Evolutionary conservation across 768 basidiomycete genomes (phyloP).

Genomic region (Lyophyllum semitale): DNA sequence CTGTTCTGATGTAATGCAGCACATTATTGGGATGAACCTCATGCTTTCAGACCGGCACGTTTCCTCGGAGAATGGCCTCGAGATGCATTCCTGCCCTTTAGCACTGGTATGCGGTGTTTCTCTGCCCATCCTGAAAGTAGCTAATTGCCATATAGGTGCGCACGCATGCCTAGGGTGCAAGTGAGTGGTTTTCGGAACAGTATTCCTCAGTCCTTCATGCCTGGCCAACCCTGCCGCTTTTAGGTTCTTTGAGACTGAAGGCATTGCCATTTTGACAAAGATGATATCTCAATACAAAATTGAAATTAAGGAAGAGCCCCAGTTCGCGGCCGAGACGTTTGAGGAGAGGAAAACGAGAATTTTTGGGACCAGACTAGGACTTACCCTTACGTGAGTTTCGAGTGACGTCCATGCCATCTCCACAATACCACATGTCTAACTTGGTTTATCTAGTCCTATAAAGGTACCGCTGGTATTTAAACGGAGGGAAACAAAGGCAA

Average conservation of each 20-base stretch:
- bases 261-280: constrained; percentile 50
- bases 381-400: constrained; percentile 48
- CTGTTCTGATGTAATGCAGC: constrained; percentile 31
- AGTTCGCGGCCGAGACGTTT: constrained; percentile 47
- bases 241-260: constrained; percentile 55
- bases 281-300: constrained; percentile 48
- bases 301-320: constrained; percentile 50
- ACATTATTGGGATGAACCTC: constrained; percentile 56
- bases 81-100: constrained; percentile 58
- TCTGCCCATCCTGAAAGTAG: not conserved
- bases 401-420: not conserved
- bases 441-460: constrained; percentile 27
- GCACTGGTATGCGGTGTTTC: constrained; percentile 31
- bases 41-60: constrained; percentile 44
- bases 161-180: constrained; percentile 47
- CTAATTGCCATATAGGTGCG: constrained; percentile 27
- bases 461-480: constrained; percentile 35
- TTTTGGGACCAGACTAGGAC: constrained; percentile 30
- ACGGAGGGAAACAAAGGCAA: constrained; percentile 17
- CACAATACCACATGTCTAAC: not conserved
- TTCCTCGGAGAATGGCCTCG: constrained; percentile 55
- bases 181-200: constrained; percentile 21
- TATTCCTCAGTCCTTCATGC: not conserved
- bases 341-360: constrained; percentile 46
- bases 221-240: not conserved